Evolutionary conservation across 192 early-diverging fungal species (phyloP).

Genomic region (Coemansia sp.): DNA sequence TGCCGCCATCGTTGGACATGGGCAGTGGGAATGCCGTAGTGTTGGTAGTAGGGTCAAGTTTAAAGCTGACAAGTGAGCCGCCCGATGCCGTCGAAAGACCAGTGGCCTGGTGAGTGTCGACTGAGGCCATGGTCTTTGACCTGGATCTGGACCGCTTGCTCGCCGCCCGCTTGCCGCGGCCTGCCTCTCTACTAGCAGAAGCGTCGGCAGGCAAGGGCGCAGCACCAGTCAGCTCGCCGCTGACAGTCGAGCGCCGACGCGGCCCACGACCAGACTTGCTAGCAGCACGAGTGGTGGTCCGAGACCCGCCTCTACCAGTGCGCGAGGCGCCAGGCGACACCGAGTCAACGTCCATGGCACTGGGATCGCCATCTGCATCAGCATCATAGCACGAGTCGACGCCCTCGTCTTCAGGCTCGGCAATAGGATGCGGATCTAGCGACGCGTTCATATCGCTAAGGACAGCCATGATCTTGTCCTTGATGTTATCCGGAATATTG

Average conservation of each 20-base stretch:
- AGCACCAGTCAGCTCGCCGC: constrained; percentile 1
- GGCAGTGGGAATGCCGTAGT: constrained; percentile 1
- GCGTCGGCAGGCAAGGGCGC: neutral
- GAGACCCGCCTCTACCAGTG: neutral
- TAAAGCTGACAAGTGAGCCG: neutral
- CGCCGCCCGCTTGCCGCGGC: constrained; percentile 16
- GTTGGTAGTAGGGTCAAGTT: neutral
- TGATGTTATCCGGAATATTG: constrained; percentile 42
- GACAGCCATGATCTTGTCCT: constrained; percentile 32
- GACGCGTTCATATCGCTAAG: constrained; percentile 39
- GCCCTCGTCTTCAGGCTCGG: constrained; percentile 17
- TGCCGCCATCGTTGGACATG: constrained; percentile 24
- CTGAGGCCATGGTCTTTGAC: constrained; percentile 16
- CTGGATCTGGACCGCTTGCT: constrained; percentile 23
- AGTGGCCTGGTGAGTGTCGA: neutral
- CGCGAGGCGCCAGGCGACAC: neutral
- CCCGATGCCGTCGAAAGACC: neutral
- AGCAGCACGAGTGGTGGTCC: neutral
- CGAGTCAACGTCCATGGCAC: constrained; percentile 11
- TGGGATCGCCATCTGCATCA: constrained; percentile 14
- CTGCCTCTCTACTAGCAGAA: neutral
- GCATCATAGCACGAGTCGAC: constrained; percentile 14
- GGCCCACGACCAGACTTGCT: neutral
- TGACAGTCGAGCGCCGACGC: constrained; percentile 17
- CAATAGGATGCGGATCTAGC: constrained; percentile 50